phyloP scores from a whole-genome alignment of 768 basidiomycete species.

The Leccinum rimulosum region DNA sequence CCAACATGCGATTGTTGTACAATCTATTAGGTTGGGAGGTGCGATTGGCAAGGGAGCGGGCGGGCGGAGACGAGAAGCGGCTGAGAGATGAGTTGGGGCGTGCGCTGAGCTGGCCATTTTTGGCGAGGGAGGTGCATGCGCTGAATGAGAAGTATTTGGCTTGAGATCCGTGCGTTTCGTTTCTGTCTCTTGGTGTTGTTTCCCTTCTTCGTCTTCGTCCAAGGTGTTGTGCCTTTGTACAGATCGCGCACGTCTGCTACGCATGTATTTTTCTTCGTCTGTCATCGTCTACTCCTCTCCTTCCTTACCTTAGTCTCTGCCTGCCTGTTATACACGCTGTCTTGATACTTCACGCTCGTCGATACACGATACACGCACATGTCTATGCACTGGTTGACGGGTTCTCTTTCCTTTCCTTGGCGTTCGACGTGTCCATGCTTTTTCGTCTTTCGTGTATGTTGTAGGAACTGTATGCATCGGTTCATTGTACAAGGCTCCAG shows the following conservation, averaged over 20 bases:
- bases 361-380: background rate
- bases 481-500: background rate
- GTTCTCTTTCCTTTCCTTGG: background rate
- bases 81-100: slow-evolving; percentile 60
- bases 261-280: background rate
- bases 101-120: slow-evolving; percentile 79
- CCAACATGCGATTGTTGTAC: slow-evolving; percentile 93
- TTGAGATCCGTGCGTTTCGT: slow-evolving; percentile 21
- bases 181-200: background rate
- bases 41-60: slow-evolving; percentile 77
- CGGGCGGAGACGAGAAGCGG: slow-evolving; percentile 47
- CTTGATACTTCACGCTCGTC: background rate
- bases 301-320: background rate
- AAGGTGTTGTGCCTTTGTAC: background rate
- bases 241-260: background rate
- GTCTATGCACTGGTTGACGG: background rate
- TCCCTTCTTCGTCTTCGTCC: background rate
- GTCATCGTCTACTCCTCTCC: background rate
- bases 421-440: background rate
- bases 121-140: slow-evolving; percentile 80
- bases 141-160: slow-evolving; percentile 82
- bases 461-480: background rate
- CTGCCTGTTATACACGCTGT: background rate
- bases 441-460: background rate
- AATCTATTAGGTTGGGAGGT: slow-evolving; percentile 96